Conservation (phyloP, 2,329 filamentous ascomycete genomes). For the Coleophoma cylindrospora region DNA sequence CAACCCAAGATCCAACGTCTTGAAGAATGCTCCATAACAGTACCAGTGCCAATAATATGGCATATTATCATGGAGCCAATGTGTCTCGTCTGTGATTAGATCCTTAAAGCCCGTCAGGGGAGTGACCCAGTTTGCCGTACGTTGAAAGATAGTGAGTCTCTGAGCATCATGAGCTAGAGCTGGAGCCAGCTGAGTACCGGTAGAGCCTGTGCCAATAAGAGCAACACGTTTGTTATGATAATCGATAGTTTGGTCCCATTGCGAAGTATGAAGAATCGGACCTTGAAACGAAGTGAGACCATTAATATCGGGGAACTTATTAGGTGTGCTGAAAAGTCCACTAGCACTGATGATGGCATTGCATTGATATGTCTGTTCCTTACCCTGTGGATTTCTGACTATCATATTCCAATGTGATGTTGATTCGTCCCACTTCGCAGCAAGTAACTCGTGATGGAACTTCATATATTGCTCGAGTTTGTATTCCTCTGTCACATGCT, state of each 20-base stretch:
- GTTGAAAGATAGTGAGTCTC: not conserved
- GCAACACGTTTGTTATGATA: not conserved
- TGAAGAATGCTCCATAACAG: not conserved
- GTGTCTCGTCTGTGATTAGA: not conserved
- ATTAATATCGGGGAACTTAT: not conserved
- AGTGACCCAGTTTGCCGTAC: not conserved
- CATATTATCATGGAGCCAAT: not conserved
- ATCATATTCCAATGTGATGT: no score
- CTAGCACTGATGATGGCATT: not conserved
- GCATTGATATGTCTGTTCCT: not conserved
- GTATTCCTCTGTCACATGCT: no score
- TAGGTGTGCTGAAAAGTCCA: not conserved
- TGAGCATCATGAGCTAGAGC: not conserved
- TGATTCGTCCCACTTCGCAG: no score
- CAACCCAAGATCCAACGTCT: no score
- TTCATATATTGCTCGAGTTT: no score
- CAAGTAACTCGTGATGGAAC: no score
- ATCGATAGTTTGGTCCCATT: not conserved
- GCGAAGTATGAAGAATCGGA: not conserved
- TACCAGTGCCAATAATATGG: not conserved
- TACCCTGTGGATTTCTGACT: not conserved
- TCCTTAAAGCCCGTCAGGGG: not conserved
- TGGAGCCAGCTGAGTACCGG: not conserved
- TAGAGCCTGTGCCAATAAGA: constrained; percentile 57
- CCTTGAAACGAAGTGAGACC: not conserved